These are phyloP conservation scores for Viola pubescens DNA, from an alignment of 441 rosid species.

Conservation along the genomic window DNA sequence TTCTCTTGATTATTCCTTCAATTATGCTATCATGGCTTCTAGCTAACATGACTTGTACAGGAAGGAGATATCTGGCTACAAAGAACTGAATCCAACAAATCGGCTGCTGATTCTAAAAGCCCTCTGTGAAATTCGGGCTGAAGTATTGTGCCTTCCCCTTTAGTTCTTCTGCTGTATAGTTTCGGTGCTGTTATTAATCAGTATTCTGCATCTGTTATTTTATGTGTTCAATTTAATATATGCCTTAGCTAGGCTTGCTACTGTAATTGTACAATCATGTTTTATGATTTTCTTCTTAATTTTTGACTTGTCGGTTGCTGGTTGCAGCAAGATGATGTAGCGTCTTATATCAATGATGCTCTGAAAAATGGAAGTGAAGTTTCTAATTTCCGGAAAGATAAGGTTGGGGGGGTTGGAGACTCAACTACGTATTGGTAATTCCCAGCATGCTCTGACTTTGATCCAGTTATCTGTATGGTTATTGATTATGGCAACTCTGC, in stretches of 20 bases:
- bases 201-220: not conserved
- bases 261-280: no score
- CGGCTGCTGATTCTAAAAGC: conserved; percentile 61
- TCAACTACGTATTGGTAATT: conserved; percentile 65
- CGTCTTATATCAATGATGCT: conserved; percentile 41
- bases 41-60: conserved; percentile 29
- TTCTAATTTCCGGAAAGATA: conserved; percentile 51
- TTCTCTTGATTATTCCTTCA: no score
- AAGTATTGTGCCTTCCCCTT: conserved; percentile 33
- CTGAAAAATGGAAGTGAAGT: conserved; percentile 37
- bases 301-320: not conserved
- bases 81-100: conserved; percentile 44
- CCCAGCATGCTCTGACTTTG: conserved; percentile 14
- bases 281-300: no score
- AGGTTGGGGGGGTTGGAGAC: conserved; percentile 53
- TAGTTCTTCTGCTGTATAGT: conserved; percentile 4
- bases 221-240: no score
- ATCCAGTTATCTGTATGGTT: conserved; percentile 14
- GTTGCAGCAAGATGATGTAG: conserved; percentile 64
- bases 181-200: conserved; percentile 6
- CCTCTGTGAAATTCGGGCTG: conserved; percentile 74
- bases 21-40: conserved; percentile 9
- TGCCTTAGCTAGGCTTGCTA: no score
- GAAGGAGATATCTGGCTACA: conserved; percentile 53
- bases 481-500: conserved; percentile 14